phyloP scores from a whole-genome alignment of 345 rosid species.

The Pugionium dolabratum region DNA sequence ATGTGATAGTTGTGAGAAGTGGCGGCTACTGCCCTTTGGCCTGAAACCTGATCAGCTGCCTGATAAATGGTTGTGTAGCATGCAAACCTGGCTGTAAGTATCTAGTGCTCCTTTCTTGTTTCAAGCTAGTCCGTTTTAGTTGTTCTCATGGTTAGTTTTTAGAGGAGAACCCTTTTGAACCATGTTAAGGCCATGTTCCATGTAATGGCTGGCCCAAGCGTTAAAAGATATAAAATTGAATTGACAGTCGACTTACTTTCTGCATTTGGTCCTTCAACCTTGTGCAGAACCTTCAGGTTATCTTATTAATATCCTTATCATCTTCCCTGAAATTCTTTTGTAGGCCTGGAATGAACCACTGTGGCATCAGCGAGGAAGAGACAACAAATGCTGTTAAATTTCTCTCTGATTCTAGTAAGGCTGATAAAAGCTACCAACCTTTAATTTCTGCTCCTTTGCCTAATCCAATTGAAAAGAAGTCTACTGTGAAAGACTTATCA shows the following conservation, averaged over 20 bases:
- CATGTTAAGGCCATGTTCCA: slow-evolving; percentile 7
- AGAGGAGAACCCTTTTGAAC: slow-evolving; percentile 13
- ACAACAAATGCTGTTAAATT: slow-evolving; percentile 24
- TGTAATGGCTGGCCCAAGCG: slow-evolving; percentile 6
- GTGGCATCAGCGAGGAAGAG: slow-evolving; percentile 38
- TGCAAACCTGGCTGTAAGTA: slow-evolving; percentile 85
- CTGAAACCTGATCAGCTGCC: slow-evolving; percentile 57
- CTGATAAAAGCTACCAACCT: slow-evolving; percentile 27
- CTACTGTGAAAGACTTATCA: slow-evolving; percentile 16
- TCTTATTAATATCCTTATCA: slow-evolving; percentile 14
- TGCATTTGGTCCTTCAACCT: slow-evolving; percentile 11
- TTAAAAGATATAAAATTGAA: slow-evolving; percentile 20
- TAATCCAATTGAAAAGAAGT: slow-evolving; percentile 24
- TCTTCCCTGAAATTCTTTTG: slow-evolving; percentile 36
- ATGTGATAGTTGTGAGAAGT: slow-evolving; percentile 65
- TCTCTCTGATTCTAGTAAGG: slow-evolving; percentile 6
- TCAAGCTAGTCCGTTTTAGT: slow-evolving; percentile 2
- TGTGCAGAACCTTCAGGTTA: slow-evolving; percentile 12
- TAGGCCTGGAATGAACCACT: slow-evolving; percentile 42
- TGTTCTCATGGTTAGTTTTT: slow-evolving; percentile 16
- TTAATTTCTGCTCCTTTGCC: slow-evolving; percentile 28
- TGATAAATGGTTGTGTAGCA: slow-evolving; percentile 71
- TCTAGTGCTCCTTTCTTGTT: slow-evolving; percentile 12
- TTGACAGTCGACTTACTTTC: slow-evolving; percentile 15
- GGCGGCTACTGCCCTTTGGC: slow-evolving; percentile 69